Percentiles rank a stretch among this genome's conserved stretches.
Conservation (phyloP, 495 filamentous ascomycete species). For the Cetradonia linearis region DNA sequence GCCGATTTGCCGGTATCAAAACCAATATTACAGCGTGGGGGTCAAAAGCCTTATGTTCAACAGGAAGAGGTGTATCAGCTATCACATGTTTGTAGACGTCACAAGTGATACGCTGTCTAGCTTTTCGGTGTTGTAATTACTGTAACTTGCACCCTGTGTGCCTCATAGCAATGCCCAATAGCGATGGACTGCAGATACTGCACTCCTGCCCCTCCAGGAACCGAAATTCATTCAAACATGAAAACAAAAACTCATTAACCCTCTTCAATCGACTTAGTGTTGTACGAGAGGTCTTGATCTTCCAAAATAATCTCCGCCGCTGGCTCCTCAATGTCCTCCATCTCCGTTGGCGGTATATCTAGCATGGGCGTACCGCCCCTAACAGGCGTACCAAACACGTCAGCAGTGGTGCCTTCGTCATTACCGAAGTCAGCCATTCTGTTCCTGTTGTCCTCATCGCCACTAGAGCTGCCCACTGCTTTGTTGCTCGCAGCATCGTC, state of each 20-base stretch:
- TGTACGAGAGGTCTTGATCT: neutral
- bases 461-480: conserved; percentile 2
- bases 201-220: neutral
- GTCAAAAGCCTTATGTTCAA: neutral
- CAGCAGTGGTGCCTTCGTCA: conserved; percentile 6
- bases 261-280: neutral
- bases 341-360: neutral
- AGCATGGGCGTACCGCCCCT: neutral
- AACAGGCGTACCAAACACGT: neutral
- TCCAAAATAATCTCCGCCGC: neutral
- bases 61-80: neutral
- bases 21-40: neutral
- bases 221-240: neutral
- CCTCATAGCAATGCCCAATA: neutral
- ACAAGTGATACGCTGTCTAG: neutral
- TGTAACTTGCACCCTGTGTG: neutral
- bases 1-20: neutral
- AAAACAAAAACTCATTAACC: neutral
- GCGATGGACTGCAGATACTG: conserved; percentile 11
- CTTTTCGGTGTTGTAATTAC: conserved; percentile 4
- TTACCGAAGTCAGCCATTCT: conserved; percentile 5
- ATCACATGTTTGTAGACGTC: neutral
- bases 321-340: neutral
- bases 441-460: conserved; percentile 1
- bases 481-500: neutral